Evolutionary conservation across 1,284 basidiomycete species (phyloP).

Genomic region (Hemileccinum hortonii): DNA sequence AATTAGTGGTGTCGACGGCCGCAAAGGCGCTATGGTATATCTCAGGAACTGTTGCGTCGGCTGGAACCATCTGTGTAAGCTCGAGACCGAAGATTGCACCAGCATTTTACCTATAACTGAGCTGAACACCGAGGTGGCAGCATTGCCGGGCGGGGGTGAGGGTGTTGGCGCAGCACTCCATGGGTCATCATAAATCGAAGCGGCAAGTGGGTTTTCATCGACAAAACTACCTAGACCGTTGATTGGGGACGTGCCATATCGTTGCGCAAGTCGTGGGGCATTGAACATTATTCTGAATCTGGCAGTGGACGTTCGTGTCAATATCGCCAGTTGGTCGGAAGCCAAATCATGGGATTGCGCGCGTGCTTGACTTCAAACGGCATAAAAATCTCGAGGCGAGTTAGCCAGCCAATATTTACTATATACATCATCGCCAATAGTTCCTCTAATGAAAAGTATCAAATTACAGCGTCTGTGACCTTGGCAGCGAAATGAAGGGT

Average conservation of each 20-base stretch:
- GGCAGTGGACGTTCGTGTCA: constrained; percentile 7
- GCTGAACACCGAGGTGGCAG: constrained; percentile 54
- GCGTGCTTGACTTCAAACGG: constrained; percentile 1
- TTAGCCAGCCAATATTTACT: constrained; percentile 23
- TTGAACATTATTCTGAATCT: constrained; percentile 80
- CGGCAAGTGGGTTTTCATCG: constrained; percentile 72
- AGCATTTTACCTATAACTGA: constrained; percentile 62
- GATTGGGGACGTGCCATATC: constrained; percentile 56
- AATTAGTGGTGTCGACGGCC: constrained; percentile 62
- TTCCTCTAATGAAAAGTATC: constrained; percentile 19
- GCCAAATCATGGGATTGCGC: constrained; percentile 20
- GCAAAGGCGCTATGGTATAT: constrained; percentile 75
- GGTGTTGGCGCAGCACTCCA: constrained; percentile 84
- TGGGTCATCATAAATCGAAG: constrained; percentile 80
- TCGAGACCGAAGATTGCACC: background rate
- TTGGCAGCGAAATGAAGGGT: constrained; percentile 84
- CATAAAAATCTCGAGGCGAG: constrained; percentile 1
- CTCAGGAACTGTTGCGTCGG: constrained; percentile 76
- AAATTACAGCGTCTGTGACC: constrained; percentile 43
- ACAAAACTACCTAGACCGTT: constrained; percentile 69
- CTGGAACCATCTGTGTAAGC: constrained; percentile 36
- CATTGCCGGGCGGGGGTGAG: constrained; percentile 57
- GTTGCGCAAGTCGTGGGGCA: constrained; percentile 66
- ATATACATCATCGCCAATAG: constrained; percentile 21
- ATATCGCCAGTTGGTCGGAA: constrained; percentile 8